Evolutionary conservation across 148 eudicot species (phyloP), one percentile per base, ranked within the genome.

Genomic region (Persicaria tinctoria): DNA sequence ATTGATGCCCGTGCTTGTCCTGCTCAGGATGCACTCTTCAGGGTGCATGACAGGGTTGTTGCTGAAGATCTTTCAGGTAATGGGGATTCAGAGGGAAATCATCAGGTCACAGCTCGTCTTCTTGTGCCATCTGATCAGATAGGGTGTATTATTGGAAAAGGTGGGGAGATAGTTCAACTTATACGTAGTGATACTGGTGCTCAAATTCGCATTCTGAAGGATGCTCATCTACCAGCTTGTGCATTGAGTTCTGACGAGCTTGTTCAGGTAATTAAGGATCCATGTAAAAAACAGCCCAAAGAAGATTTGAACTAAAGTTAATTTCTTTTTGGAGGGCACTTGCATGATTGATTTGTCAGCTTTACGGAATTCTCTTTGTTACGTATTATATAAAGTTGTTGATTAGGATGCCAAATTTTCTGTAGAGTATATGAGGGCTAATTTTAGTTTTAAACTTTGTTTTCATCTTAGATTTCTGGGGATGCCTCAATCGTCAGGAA

Each of bases 91-190:
- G 97, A 87, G 74, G 90, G 82, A 54, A 56, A 57, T n/a, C 88
- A 84, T 18, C 83, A 81, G 73, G 91, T 90, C 74, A 90, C 86
- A 49, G 94, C 83, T 18, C 83, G 93, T 54, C 86, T 95, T 79
- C 89, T 95, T 70, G 97, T 95, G 51, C 92, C 97, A 5, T 86
- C 94, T 62, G 99, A 95, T 92, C 99, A 95, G 82, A 95, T 95
- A 80, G 97, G 99, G 41, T 90, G 99, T 80, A 71, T 92, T 80
- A 89, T 95, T 83, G 99, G 99, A 73, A 95, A 95, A 87, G 99
- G 99, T 60, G 99, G 99, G 50, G 91, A 90, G 76, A 92, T 90
- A 49, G 94, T 95, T 73, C 97, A 92, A 71, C 82, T 59, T 68
- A 92, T 95, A 51, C 93, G 97, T 10, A 90, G 87, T 79, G 99